Evolutionary conservation across 176 grass and related monocot species (phyloP), one percentile per base, ranked within the genome.

Genomic region (Alloteropsis semialata): DNA sequence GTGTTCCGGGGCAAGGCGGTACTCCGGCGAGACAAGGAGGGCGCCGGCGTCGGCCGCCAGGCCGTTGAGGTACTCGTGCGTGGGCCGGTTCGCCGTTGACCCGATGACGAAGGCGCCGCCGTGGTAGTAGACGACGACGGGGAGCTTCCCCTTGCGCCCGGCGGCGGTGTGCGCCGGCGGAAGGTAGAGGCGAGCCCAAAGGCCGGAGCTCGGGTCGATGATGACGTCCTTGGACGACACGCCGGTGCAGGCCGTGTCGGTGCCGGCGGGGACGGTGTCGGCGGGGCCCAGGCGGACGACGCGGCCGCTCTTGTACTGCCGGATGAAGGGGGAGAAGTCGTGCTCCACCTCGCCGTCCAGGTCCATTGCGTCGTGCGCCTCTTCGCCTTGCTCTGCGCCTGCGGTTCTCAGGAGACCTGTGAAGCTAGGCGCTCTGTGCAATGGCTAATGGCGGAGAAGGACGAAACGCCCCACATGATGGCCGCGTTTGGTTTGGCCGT

Each of bases 1-100:
- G 83, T 89, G 76, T 79, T 93, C 94, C 36, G 87, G 89, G 2
- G 87, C 87, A 49, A 93, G 89, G 65, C 89, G 91, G 87, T 93
- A 97, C 81, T 96, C 86, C 1, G 83, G 48, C 7, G 94, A 45
- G 36, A 93, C 86, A 6, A 88, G 41, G 50, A 97, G n/a, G 15
- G 73, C 54, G n/a, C 55, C 73, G 2, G 81, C 64, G 3, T 85
- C 90, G 5, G 83, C 72, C 15, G 77, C 86, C 4, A 92, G 81
- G 54, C 59, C 22, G 58, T 83, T 92, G 10, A 86, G 50, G 73
- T 80, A 65, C 24, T 13, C 6, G 33, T 86, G 83, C 39, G 86
- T 89, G 49, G 82, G 74, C 15, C 83, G 86, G 41, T 89, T 58
- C 1, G 86, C 77, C 4, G 83, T 75, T 0, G 90, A 92, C 37